A percentile compares a stretch with the other conserved stretches of the same genome.
Evolutionary conservation across 352 stramenopile species (phyloP).

Genomic region (Blastocystis hominis): DNA sequence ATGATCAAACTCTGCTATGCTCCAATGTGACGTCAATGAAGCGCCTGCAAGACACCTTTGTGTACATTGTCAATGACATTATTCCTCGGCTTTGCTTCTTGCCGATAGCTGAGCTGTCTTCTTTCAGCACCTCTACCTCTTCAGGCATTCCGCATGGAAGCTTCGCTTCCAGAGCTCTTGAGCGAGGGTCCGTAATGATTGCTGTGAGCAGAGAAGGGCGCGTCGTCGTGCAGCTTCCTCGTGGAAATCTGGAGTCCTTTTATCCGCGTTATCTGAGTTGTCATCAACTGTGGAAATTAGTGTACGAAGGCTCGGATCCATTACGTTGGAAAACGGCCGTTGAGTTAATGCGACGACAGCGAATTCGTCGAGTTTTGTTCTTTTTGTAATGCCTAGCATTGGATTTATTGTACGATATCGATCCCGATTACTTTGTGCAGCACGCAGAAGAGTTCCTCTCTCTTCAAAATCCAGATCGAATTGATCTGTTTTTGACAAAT

Average conservation of each 20-base stretch:
- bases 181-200: constrained; percentile 3
- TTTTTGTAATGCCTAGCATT: neutral
- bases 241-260: constrained; percentile 31
- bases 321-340: neutral
- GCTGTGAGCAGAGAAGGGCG: neutral
- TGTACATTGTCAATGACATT: constrained; percentile 50
- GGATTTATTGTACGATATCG: constrained; percentile 33
- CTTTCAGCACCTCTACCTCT: neutral
- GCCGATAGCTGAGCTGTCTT: neutral
- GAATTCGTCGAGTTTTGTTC: neutral
- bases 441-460: constrained; percentile 18
- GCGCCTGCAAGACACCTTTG: neutral
- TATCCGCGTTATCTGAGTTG: constrained; percentile 14
- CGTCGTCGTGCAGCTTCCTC: constrained; percentile 29
- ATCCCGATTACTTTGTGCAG: neutral
- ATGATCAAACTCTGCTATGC: neutral
- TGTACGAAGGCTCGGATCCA: neutral
- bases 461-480: neutral
- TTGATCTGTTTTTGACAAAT: constrained; percentile 39
- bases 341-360: constrained; percentile 43
- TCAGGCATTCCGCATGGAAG: neutral
- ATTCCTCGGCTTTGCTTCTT: constrained; percentile 2
- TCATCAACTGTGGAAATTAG: neutral
- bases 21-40: neutral
- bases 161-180: neutral